These are phyloP conservation scores for Chlorencoelia australis DNA, from an alignment of 2,329 filamentous ascomycete species.

Conservation along the genomic window DNA sequence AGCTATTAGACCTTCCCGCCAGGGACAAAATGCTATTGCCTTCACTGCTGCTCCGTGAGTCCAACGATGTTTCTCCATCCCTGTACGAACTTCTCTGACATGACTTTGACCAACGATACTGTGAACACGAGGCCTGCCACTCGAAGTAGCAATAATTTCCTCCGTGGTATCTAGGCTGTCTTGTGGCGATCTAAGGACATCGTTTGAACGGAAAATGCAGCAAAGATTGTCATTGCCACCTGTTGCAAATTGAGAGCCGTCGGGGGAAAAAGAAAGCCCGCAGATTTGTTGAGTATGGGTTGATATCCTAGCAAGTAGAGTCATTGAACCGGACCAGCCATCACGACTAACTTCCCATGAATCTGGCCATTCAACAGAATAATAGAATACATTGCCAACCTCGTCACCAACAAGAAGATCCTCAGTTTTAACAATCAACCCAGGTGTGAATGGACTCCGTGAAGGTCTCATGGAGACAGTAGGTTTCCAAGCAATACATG, in stretches of 20 bases:
- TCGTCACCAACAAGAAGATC: slow-evolving; percentile 85
- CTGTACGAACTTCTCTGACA: slow-evolving; percentile 39
- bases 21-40: slow-evolving; percentile 93
- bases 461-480: slow-evolving; percentile 43
- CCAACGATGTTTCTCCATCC: slow-evolving; percentile 62
- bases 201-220: slow-evolving; percentile 57
- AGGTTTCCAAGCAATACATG: slow-evolving; percentile 76
- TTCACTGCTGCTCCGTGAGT: slow-evolving; percentile 82
- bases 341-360: slow-evolving; percentile 51
- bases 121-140: slow-evolving; percentile 25
- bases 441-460: slow-evolving; percentile 34
- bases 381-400: slow-evolving; percentile 73
- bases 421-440: slow-evolving; percentile 54
- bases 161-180: slow-evolving; percentile 9
- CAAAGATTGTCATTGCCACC: slow-evolving; percentile 91
- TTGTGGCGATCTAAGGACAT: slow-evolving; percentile 11
- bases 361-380: slow-evolving; percentile 76
- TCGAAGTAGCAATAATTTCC: slow-evolving; percentile 13
- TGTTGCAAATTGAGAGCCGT: slow-evolving; percentile 69
- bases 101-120: slow-evolving; percentile 25
- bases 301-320: slow-evolving; percentile 63
- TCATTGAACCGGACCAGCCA: slow-evolving; percentile 70
- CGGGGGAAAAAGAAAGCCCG: slow-evolving; percentile 76
- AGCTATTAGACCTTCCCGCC: slow-evolving; percentile 77
- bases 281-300: slow-evolving; percentile 87